Conservation (phyloP, 176 grass and related monocot genomes). For the Alopecurus myosuroides region DNA sequence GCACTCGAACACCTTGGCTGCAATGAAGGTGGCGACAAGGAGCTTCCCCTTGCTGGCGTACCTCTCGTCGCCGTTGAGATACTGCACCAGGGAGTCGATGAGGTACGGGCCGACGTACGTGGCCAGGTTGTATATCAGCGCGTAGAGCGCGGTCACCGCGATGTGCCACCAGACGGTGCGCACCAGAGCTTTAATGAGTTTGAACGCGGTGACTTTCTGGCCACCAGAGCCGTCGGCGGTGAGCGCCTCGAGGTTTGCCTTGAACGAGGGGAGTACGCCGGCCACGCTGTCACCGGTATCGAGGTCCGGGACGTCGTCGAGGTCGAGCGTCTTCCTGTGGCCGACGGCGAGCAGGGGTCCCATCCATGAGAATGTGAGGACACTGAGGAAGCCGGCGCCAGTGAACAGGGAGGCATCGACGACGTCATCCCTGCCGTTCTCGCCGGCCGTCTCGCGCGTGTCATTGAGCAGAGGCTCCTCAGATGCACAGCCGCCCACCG, state of each 20-base stretch:
- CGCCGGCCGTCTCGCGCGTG: no score
- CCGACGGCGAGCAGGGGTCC: conserved; percentile 50
- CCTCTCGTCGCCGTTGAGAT: conserved; percentile 60
- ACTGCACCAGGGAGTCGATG: conserved; percentile 71
- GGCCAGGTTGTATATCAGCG: conserved; percentile 45
- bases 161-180: conserved; percentile 51
- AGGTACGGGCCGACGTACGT: conserved; percentile 85
- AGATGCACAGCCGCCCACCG: not conserved
- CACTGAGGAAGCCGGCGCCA: conserved; percentile 57
- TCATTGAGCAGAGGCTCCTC: conserved; percentile 66
- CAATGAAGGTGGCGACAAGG: conserved; percentile 54
- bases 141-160: conserved; percentile 55
- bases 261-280: conserved; percentile 45
- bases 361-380: conserved; percentile 78
- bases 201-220: conserved; percentile 48
- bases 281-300: conserved; percentile 41
- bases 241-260: conserved; percentile 47
- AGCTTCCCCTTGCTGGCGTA: conserved; percentile 49
- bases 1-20: conserved; percentile 65
- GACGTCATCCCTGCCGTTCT: not conserved
- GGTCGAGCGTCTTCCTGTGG: conserved; percentile 52
- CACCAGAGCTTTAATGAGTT: conserved; percentile 54
- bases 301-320: conserved; percentile 63
- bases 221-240: not conserved
- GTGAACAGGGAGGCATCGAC: conserved; percentile 35